Conservation (phyloP, 139 green algal genomes). For the Tetradesmus obliquus region DNA sequence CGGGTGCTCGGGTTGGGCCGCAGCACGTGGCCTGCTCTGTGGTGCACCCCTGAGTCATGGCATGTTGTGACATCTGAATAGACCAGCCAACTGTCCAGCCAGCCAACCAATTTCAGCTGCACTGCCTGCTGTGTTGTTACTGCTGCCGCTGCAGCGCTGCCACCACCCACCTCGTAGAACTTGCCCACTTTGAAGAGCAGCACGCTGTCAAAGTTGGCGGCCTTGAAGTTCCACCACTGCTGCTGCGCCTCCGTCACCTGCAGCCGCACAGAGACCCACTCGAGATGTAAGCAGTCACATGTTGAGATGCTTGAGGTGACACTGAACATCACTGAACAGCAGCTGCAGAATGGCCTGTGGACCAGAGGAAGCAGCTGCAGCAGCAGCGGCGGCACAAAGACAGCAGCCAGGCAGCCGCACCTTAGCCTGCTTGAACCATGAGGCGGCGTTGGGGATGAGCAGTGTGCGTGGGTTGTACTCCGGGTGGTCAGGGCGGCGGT, state of each 20-base stretch:
- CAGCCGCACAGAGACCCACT: not conserved
- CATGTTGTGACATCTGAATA: not conserved
- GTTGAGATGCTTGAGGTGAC: not conserved
- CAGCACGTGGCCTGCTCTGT: not conserved
- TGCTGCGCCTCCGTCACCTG: constrained; percentile 85
- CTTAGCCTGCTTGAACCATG: constrained; percentile 82
- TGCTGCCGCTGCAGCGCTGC: not conserved
- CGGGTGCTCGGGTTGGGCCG: not conserved
- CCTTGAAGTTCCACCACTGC: constrained; percentile 98
- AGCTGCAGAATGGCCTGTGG: no score
- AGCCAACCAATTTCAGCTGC: not conserved
- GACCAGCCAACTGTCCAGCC: not conserved
- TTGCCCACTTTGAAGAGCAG: constrained; percentile 96
- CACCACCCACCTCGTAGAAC: constrained; percentile 80
- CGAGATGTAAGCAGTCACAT: no score
- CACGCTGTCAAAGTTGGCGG: constrained; percentile 87
- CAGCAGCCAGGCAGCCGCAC: not conserved
- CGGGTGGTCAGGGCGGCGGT: constrained; percentile 69
- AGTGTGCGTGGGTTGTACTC: constrained; percentile 87
- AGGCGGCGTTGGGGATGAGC: constrained; percentile 68
- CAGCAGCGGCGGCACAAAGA: not conserved
- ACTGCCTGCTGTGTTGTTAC: not conserved
- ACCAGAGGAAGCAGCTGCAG: not conserved
- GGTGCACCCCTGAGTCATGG: no score
- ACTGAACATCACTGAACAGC: not conserved